Evolutionary conservation across 1,284 basidiomycete species (phyloP), one percentile per base, ranked within the genome.

Genomic region (Sporisorium reilianum): DNA sequence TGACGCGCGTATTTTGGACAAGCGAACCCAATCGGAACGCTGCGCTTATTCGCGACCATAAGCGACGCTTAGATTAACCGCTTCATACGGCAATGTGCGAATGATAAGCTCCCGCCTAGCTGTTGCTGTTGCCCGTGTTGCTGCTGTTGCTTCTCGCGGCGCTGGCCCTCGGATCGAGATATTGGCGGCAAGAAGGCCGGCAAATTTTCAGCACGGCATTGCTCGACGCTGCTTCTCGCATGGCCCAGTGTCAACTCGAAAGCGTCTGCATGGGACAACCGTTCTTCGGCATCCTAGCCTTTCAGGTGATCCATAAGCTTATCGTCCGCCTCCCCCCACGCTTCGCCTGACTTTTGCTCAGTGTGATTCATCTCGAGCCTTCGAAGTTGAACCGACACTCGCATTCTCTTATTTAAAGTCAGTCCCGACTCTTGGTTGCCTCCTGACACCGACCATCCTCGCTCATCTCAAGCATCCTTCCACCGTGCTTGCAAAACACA

Each of bases 11-110:
- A 26, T n/a, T 18, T 18, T 46, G 44, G 22, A 18, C 45, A 53
- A 46, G 61, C 61, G 61, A 64, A 49, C n/a, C 61, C 61, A 64
- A 57, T 64, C 54, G 54, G 54, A 64, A 53, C 7, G 20, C 54
- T 48, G 18, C 61, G 54, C 61, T 64, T 57, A 56, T 23, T 30
- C 23, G 23, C 23, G 22, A 14, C 23, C 16, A n/a, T 44, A 20
- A 23, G 30, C 38, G 25, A 14, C 53, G 61, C 61, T 38, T 56
- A 64, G 54, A 56, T 57, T 51, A 51, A 26, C 34, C 5, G n/a
- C n/a, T n/a, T n/a, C 16, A 4, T 1, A 5, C 18, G 48, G 44
- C 51, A 51, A 58, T 14, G 26, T 20, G 16, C 28, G 32, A 10
- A 8, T 46, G 23, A 26, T 25, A 46, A 18, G 16, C 45, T 18